Percentiles rank a stretch among this genome's conserved stretches.
Conservation (phyloP, 352 stramenopile genomes). For the Thalassiosira allenii region DNA sequence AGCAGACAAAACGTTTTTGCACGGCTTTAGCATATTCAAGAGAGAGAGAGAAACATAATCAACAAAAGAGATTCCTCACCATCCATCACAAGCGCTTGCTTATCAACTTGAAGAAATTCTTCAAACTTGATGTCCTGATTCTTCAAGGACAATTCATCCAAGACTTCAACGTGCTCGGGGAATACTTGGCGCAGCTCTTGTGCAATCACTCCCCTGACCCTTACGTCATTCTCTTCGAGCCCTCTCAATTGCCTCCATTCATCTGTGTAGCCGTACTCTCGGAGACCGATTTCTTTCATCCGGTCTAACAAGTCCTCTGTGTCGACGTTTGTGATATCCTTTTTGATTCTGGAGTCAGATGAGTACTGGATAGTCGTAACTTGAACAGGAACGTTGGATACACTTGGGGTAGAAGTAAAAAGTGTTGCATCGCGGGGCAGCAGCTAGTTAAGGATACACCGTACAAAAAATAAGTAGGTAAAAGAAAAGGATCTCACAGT, state of each 20-base stretch:
- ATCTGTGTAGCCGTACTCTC: slow-evolving; percentile 91
- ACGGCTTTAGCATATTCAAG: no score
- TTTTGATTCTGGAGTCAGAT: slow-evolving; percentile 93
- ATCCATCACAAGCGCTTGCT: slow-evolving; percentile 92
- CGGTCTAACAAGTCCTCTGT: slow-evolving; percentile 90
- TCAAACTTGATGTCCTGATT: slow-evolving; percentile 91
- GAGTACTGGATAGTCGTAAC: slow-evolving; percentile 92
- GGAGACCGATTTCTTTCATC: slow-evolving; percentile 89
- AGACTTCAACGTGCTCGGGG: slow-evolving; percentile 91
- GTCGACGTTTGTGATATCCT: slow-evolving; percentile 90
- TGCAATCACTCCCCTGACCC: slow-evolving; percentile 92
- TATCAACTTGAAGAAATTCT: slow-evolving; percentile 94
- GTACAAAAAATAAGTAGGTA: background rate
- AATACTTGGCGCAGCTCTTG: slow-evolving; percentile 92
- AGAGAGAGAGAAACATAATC: no score
- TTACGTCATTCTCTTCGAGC: slow-evolving; percentile 80
- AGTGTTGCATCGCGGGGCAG: slow-evolving; percentile 20
- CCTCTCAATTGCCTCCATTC: slow-evolving; percentile 90
- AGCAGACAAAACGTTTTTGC: slow-evolving; percentile 1
- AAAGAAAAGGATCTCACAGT: background rate
- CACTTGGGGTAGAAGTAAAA: slow-evolving; percentile 52
- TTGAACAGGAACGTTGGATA: slow-evolving; percentile 86
- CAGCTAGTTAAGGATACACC: slow-evolving; percentile 7
- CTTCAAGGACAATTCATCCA: slow-evolving; percentile 87
- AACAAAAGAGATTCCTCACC: no score